phyloP scores from a whole-genome alignment of 805 yeast species.

The Cyberlindnera petersonii region DNA sequence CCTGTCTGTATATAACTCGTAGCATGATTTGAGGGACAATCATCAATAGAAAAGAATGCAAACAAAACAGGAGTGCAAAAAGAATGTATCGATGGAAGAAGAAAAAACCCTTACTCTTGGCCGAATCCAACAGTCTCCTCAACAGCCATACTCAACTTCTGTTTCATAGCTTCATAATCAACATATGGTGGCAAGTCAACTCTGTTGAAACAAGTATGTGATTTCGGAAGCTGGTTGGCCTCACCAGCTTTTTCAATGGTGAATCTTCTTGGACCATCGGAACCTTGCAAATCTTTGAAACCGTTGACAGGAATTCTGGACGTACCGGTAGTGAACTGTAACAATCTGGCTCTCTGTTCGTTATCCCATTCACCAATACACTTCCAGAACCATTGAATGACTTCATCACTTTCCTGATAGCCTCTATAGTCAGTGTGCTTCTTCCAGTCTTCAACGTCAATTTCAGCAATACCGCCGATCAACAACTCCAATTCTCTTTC shows the following conservation, averaged over 20 bases:
- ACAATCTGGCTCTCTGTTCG: slow-evolving; percentile 90
- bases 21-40: no score
- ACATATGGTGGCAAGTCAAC: slow-evolving; percentile 95
- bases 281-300: slow-evolving; percentile 96
- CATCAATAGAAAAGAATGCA: not conserved
- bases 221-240: slow-evolving; percentile 85
- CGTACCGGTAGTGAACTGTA: slow-evolving; percentile 98
- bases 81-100: not conserved
- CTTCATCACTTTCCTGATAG: slow-evolving; percentile 93
- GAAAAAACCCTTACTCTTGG: slow-evolving; percentile 57
- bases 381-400: slow-evolving; percentile 98
- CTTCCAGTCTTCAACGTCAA: slow-evolving; percentile 98
- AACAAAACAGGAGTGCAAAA: no score
- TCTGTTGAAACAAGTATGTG: slow-evolving; percentile 98
- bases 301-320: slow-evolving; percentile 99
- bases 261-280: slow-evolving; percentile 98
- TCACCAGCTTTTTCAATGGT: slow-evolving; percentile 99
- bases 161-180: slow-evolving; percentile 78
- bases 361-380: slow-evolving; percentile 91
- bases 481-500: slow-evolving; percentile 95
- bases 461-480: slow-evolving; percentile 97
- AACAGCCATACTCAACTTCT: slow-evolving; percentile 91
- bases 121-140: slow-evolving; percentile 99
- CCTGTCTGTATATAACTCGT: no score
- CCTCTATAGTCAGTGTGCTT: slow-evolving; percentile 98